Conservation (phyloP, 2,329 filamentous ascomycete species). For the Sporothrix brasiliensis region DNA sequence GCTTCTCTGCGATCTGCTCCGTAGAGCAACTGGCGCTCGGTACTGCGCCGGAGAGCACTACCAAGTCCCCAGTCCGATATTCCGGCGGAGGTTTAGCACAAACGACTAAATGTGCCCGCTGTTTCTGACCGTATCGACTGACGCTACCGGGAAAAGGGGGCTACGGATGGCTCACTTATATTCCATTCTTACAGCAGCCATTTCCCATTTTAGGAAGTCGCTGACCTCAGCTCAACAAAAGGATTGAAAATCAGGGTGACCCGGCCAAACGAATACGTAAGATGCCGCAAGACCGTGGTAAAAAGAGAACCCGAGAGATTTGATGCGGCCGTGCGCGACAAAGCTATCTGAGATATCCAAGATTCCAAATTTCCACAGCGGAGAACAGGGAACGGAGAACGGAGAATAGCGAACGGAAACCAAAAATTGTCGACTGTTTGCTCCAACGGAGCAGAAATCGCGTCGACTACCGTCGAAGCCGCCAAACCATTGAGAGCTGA, state of each 20-base stretch:
- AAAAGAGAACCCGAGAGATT: background rate
- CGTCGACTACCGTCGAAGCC: background rate
- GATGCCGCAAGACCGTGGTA: background rate
- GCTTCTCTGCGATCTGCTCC: background rate
- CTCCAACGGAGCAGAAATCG: constrained; percentile 9
- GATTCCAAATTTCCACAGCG: background rate
- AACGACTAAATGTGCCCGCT: background rate
- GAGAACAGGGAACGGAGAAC: background rate
- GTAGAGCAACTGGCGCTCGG: background rate
- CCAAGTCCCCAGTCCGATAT: background rate
- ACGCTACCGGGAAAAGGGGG: no score
- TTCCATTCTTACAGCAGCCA: background rate
- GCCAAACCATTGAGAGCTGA: no score
- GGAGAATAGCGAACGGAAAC: no score
- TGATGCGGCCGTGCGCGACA: background rate
- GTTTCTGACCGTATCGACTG: background rate
- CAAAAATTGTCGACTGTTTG: background rate
- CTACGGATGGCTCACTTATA: background rate
- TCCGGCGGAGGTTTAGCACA: background rate
- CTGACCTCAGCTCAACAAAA: background rate
- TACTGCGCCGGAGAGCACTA: background rate
- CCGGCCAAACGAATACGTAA: background rate
- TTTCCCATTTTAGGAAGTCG: background rate
- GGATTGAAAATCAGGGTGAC: background rate
- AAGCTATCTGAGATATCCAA: background rate